Percentiles rank a stretch among this genome's conserved stretches.
phyloP scores from a whole-genome alignment of 495 filamentous ascomycete species.

The Aspergillus nanangensis region DNA sequence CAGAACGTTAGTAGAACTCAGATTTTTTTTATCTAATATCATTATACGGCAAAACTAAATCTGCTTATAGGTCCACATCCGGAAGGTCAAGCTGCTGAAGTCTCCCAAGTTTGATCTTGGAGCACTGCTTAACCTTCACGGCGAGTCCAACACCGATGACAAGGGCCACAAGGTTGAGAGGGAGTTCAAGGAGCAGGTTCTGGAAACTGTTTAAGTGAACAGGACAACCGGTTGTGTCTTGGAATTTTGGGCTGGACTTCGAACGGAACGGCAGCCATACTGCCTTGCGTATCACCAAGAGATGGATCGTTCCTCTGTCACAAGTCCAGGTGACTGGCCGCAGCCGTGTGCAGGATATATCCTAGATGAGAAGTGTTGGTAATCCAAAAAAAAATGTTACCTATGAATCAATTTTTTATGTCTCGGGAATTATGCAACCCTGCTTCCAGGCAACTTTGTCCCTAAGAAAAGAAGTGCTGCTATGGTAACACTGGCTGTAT shows the following conservation, averaged over 20 bases:
- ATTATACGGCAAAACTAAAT: not conserved
- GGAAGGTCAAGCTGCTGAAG: constrained; percentile 99
- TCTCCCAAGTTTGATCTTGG: constrained; percentile 97
- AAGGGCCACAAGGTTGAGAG: constrained; percentile 97
- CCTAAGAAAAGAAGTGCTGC: too few relatives aligned
- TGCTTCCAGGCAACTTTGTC: too few relatives aligned
- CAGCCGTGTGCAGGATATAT: not conserved
- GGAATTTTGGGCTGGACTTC: constrained; percentile 2
- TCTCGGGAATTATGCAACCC: too few relatives aligned
- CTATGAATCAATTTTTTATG: constrained; percentile 6
- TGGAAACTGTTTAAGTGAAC: constrained; percentile 77
- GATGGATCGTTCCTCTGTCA: not conserved
- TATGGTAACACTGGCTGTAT: too few relatives aligned
- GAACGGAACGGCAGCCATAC: not conserved
- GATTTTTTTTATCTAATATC: not conserved
- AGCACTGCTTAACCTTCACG: constrained; percentile 89
- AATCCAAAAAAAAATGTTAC: constrained; percentile 1
- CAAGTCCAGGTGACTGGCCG: not conserved
- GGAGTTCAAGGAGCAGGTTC: constrained; percentile 96
- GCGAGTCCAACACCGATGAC: constrained; percentile 94
- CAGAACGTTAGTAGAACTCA: constrained; percentile 92
- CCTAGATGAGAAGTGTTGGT: not conserved
- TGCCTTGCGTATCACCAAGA: too few relatives aligned
- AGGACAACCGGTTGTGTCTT: constrained; percentile 12
- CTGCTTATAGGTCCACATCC: constrained; percentile 82